Evolutionary conservation across 805 yeast genomes (phyloP), one percentile per base, ranked within the genome.

Genomic region (Tetrapisispora taiwanensis): DNA sequence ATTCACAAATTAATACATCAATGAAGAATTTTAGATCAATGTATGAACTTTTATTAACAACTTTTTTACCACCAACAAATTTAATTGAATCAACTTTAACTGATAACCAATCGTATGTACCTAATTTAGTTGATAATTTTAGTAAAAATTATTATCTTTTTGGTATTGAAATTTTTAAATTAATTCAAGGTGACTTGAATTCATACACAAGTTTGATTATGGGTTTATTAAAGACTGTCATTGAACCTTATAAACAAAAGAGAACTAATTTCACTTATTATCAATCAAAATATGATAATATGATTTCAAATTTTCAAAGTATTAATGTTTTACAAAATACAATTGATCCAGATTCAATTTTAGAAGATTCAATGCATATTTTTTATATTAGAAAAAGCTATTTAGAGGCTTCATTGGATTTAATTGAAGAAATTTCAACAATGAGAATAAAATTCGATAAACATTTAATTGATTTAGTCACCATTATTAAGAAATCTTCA

Each of bases 351-450:
- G 60, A 68, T 5, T 48, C 47, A 24, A 44, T 81, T 1, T 71
- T 79, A 45, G 95, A 88, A 53, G 95, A 88, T 59, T 84, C 92
- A 1, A 69, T 72, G 44, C 88, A 82, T 46, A 63, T 87, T 32
- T 82, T 73, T 49, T 82, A 75, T 46, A 77, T 81, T 6, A 69
- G 85, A 35, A 76, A 78, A 50, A 76, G 77, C 22, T 87, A 88
- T 59, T 55, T 81, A 8, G 73, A 72, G 39, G 68, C 74, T 0
- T 73, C 84, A 0, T 61, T 84, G 39, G 81, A 76, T 27, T 61
- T 82, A 38, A 72, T 77, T 46, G 60, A 72, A 7, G 72, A 70
- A 24, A 58, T 76, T 4, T 65, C 77, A 8, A 59, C 63, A 7
- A 41, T 53, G 27, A 52, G 49, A 38, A 24, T 54, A 9, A 45